Evolutionary conservation across 2,329 filamentous ascomycete genomes (phyloP).

Genomic region (Colletotrichum truncatum): DNA sequence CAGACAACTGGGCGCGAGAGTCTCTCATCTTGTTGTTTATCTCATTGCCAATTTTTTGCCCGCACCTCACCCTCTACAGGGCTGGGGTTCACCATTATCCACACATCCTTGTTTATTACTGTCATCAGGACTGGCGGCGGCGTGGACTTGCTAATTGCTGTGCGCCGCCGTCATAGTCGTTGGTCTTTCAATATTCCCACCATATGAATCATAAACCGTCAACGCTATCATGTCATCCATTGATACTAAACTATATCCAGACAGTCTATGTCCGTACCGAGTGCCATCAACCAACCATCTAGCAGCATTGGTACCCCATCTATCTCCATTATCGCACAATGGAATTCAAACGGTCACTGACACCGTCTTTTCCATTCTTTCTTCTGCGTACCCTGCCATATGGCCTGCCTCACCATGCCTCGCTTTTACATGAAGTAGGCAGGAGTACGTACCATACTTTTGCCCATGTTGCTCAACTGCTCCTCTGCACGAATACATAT

Average conservation of each 20-base stretch:
- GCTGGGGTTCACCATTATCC: neutral
- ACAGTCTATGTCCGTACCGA: neutral
- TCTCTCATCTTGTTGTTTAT: neutral
- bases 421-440: slow-evolving; percentile 11
- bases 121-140: too few species aligned
- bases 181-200: neutral
- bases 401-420: neutral
- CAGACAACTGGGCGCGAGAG: neutral
- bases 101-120: too few species aligned
- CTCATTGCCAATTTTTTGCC: neutral
- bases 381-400: neutral
- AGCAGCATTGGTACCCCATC: neutral
- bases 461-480: neutral
- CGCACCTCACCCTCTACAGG: slow-evolving; percentile 6
- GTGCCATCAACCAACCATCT: neutral
- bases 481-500: neutral
- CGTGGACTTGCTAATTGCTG: too few species aligned
- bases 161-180: neutral
- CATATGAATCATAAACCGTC: slow-evolving; percentile 1
- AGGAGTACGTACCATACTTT: slow-evolving; percentile 16
- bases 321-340: neutral
- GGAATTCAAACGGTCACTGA: neutral
- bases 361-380: neutral
- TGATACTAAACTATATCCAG: neutral
- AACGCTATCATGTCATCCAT: neutral